Base-by-base conservation (phyloP, 2,329 filamentous ascomycete genomes). In the Curvularia sp. region DNA sequence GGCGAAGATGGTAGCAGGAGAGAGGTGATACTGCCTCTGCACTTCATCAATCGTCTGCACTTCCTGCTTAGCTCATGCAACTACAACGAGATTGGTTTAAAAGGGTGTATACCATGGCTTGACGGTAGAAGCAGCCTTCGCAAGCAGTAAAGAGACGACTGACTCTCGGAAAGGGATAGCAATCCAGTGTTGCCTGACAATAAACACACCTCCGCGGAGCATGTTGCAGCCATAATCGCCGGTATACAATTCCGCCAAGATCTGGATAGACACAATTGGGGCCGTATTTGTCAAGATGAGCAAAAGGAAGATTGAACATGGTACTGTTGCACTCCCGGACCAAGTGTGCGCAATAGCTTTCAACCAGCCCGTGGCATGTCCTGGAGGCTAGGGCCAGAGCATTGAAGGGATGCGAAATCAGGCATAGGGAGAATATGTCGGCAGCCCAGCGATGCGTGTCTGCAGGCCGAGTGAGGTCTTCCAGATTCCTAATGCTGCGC, bases 181-280 rank as follows among this genome's bases (percentile, higher is more conserved):
- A 50, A 51, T 71, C 68, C 21, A 74, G 38, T 1, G 56, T 56
- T 3, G 49, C 57, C 23, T 58, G 58, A 49, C 73, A 75, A 57
- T 68, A 74, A 7, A 74, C 61, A 42, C 73, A 75, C 19, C 32
- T 47, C 7, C 72, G 58, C 7, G 72, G 67, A 7, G 72, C 71
- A 49, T 62, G 65, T 50, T 74, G 70, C 19, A 75, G 67, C 70
- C 71, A 74, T 12, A 75, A 57, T 4, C 71, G 49, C 5, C 72
- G 63, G 50, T 74, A 74, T 10, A 75, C 66, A 15, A 74, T 73
- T 18, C 32, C 28, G 42, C 60, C 70, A 28, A 74, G 39, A 49
- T 68, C 65, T 7, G 73, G 72, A 48, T 72, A 66, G 3, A 71
- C 70, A 10, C 62, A 60, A 1, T 58, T 46, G 2, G 59, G 28